Conservation (phyloP, 2,329 filamentous ascomycete genomes). For the Aureobasidium lini region DNA sequence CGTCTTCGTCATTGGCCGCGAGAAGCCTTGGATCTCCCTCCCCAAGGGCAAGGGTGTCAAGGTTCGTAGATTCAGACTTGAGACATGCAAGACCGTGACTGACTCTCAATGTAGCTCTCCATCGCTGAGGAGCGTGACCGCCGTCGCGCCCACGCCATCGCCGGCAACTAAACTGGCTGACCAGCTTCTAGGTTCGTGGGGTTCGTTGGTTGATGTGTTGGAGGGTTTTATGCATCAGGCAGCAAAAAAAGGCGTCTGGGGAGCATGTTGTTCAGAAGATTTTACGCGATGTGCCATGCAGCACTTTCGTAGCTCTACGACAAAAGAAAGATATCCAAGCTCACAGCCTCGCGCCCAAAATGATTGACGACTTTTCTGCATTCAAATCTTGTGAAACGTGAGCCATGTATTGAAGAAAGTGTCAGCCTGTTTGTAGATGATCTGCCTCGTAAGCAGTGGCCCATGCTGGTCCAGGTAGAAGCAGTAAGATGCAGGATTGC, state of each 20-base stretch:
- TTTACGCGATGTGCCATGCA: conserved; percentile 10
- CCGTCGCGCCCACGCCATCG: conserved; percentile 65
- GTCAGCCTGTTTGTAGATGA: neutral
- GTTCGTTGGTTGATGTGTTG: conserved; percentile 12
- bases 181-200: conserved; percentile 9
- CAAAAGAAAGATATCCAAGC: conserved; percentile 15
- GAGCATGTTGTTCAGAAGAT: conserved; percentile 11
- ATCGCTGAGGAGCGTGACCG: conserved; percentile 99
- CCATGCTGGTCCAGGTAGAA: neutral
- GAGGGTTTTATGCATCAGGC: conserved; percentile 14
- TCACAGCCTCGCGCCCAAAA: conserved; percentile 11
- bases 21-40: conserved; percentile 99
- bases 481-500: neutral
- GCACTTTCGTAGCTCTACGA: conserved; percentile 14
- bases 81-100: conserved; percentile 1
- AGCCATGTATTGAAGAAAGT: neutral
- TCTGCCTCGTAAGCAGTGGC: neutral
- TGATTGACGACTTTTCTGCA: conserved; percentile 4
- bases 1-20: conserved; percentile 97
- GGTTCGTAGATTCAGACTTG: conserved; percentile 31
- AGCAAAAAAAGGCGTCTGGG: conserved; percentile 14
- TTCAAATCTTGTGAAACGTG: neutral
- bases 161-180: conserved; percentile 27
- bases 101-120: conserved; percentile 57
- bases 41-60: conserved; percentile 99